phyloP scores from a whole-genome alignment of 73 alveolate genomes.

The Blepharisma stoltei region DNA sequence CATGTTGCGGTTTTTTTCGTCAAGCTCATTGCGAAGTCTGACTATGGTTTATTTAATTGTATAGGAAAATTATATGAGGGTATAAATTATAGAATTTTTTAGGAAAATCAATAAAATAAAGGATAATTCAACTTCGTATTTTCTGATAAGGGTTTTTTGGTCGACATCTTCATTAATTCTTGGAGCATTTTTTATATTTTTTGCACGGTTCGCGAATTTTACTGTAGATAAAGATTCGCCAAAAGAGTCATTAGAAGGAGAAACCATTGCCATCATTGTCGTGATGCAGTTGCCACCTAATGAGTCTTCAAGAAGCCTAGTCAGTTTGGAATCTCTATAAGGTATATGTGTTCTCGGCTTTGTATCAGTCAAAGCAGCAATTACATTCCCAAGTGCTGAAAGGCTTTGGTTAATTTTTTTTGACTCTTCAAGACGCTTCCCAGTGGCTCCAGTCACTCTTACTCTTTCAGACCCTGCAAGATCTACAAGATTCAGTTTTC shows the following conservation, averaged over 20 bases:
- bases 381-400: constrained; percentile 99
- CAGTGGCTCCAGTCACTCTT: constrained; percentile 98
- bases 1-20: constrained; percentile 68
- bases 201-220: constrained; percentile 99
- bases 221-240: constrained; percentile 96
- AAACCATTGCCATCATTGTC: constrained; percentile 95
- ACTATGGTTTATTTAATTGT: no score
- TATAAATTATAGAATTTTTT: no score
- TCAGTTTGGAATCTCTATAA: constrained; percentile 97
- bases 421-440: constrained; percentile 97
- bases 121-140: constrained; percentile 95
- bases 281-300: constrained; percentile 98
- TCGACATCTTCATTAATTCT: constrained; percentile 93
- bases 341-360: constrained; percentile 92
- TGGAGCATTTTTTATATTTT: constrained; percentile 95
- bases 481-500: constrained; percentile 96
- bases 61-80: no score
- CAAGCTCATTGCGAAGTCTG: constrained; percentile 79
- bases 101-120: no score
- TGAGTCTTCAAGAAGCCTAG: constrained; percentile 95
- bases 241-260: constrained; percentile 92
- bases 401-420: constrained; percentile 98
- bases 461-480: constrained; percentile 99
- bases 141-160: constrained; percentile 83
- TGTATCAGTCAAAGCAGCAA: constrained; percentile 97